Percentiles rank a stretch among this genome's conserved stretches.
Conservation (phyloP, 331 rosid species). For the Rhamnella rubrinervis region DNA sequence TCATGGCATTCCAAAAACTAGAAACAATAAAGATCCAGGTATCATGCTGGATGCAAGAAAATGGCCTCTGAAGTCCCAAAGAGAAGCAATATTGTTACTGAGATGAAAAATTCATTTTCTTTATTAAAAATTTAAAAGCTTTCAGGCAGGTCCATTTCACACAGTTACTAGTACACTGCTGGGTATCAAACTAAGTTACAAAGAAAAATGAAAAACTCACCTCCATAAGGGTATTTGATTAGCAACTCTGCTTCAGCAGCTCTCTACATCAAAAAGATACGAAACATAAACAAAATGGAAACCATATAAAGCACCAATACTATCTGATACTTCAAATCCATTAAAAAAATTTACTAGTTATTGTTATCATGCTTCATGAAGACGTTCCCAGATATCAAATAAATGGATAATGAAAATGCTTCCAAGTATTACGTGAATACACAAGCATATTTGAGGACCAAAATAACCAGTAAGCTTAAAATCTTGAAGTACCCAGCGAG, state of each 20-base stretch:
- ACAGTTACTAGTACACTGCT: neutral
- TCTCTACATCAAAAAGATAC: slow-evolving; percentile 51
- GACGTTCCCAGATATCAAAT: neutral
- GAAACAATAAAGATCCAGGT: neutral
- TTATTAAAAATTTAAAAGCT: neutral
- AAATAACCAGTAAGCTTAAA: neutral
- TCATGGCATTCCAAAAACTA: neutral
- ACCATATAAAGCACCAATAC: no score
- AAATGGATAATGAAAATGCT: neutral
- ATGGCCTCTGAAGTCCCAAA: neutral
- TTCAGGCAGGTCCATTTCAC: slow-evolving; percentile 3
- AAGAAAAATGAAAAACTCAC: slow-evolving; percentile 38
- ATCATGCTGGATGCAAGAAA: neutral
- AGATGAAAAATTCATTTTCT: neutral
- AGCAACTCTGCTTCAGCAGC: slow-evolving; percentile 91
- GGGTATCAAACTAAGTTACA: slow-evolving; percentile 5
- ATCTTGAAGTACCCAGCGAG: neutral
- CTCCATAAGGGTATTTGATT: slow-evolving; percentile 80
- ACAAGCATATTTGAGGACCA: neutral
- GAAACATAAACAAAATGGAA: neutral
- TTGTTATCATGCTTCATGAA: neutral
- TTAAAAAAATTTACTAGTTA: neutral
- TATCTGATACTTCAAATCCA: neutral
- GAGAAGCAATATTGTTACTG: neutral
- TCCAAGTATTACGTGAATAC: neutral